Percentiles rank a stretch among this genome's conserved stretches.
Conservation (phyloP, 2,329 filamentous ascomycete species). For the Pseudopyrenochaeta lycopersici region DNA sequence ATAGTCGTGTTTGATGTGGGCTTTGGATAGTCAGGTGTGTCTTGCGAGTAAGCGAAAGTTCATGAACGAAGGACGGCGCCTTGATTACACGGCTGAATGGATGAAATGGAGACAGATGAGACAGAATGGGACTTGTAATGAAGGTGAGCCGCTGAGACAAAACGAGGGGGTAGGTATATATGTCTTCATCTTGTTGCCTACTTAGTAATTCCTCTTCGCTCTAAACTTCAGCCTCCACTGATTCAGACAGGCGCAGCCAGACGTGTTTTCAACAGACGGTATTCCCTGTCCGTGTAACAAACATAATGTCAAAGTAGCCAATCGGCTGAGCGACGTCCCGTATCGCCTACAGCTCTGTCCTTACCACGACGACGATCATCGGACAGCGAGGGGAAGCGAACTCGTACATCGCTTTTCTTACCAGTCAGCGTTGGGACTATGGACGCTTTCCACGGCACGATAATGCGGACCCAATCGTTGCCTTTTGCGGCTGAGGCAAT, state of each 20-base stretch:
- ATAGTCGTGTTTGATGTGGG: constrained; percentile 35
- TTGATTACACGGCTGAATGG: too few species aligned
- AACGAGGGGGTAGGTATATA: neutral
- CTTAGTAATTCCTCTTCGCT: neutral
- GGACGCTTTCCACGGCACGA: constrained; percentile 1
- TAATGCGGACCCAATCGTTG: constrained; percentile 2
- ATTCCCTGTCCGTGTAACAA: neutral
- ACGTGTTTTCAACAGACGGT: neutral
- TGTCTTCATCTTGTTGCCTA: neutral
- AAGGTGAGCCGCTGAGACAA: too few species aligned
- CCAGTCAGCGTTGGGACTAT: constrained; percentile 1
- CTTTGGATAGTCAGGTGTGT: neutral
- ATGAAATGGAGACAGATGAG: too few species aligned
- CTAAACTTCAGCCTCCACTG: neutral
- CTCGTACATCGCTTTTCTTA: constrained; percentile 15
- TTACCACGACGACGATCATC: neutral
- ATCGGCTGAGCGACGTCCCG: neutral
- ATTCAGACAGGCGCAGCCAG: neutral
- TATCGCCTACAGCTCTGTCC: neutral
- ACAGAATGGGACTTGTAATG: too few species aligned
- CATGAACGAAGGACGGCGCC: neutral
- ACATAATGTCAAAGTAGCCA: neutral
- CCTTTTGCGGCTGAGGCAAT: neutral
- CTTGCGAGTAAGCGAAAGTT: neutral
- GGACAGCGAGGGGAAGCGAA: constrained; percentile 3